Evolutionary conservation across 495 filamentous ascomycete genomes (phyloP).

Genomic region (Penicillium crystallinum): DNA sequence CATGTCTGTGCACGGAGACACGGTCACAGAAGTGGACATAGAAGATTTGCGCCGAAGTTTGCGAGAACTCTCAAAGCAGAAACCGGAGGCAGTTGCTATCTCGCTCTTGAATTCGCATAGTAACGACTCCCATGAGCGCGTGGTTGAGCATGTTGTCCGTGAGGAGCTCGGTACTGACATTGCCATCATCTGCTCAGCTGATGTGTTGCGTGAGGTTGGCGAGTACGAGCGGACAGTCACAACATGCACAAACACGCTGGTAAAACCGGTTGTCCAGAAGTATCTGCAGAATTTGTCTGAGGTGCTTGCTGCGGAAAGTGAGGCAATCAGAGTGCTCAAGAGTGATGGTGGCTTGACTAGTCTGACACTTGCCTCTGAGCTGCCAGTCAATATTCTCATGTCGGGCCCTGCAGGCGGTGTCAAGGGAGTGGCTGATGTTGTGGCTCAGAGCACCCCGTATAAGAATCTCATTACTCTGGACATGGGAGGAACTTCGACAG

Average conservation of each 20-base stretch:
- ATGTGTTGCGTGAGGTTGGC: slow-evolving; percentile 45
- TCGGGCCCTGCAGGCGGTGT: slow-evolving; percentile 47
- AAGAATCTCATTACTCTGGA: slow-evolving; percentile 49
- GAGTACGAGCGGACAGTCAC: slow-evolving; percentile 51
- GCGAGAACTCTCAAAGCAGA: slow-evolving; percentile 21
- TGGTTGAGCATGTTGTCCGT: slow-evolving; percentile 29
- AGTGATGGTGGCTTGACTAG: slow-evolving; percentile 46
- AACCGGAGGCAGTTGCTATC: slow-evolving; percentile 43
- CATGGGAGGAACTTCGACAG: slow-evolving; percentile 49
- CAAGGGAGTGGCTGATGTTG: slow-evolving; percentile 41
- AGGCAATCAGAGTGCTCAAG: slow-evolving; percentile 45
- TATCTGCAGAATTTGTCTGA: slow-evolving; percentile 39
- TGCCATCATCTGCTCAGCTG: slow-evolving; percentile 39
- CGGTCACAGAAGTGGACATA: slow-evolving; percentile 36
- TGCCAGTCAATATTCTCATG: slow-evolving; percentile 47
- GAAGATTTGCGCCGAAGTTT: slow-evolving; percentile 30
- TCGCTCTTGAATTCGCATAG: slow-evolving; percentile 47
- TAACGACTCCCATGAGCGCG: slow-evolving; percentile 37
- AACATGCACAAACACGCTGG: slow-evolving; percentile 45
- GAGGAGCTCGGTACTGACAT: slow-evolving; percentile 35
- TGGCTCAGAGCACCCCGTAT: slow-evolving; percentile 40
- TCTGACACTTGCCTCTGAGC: slow-evolving; percentile 35
- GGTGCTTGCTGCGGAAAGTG: slow-evolving; percentile 31
- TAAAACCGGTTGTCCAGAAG: slow-evolving; percentile 44
- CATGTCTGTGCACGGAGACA: slow-evolving; percentile 39